Base-by-base conservation (phyloP, 2,329 filamentous ascomycete species). In the Talaromyces atroroseus region DNA sequence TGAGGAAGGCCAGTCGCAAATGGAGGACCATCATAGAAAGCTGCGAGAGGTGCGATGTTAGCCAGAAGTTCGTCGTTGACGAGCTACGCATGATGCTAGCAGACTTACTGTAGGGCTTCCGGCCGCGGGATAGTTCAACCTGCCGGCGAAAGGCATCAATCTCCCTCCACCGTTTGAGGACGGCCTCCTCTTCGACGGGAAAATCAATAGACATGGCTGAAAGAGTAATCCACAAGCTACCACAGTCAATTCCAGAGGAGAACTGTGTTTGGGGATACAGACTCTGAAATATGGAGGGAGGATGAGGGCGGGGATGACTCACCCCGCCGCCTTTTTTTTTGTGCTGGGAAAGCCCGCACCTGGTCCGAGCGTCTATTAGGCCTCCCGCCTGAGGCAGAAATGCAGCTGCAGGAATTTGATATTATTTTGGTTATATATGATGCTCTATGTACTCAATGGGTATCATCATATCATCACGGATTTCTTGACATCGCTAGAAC, bases 131-230 rank as follows among this genome's bases (percentile, higher is more conserved):
- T 59, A 97, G 83, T 75, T 94, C 88, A 60, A 92, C 84, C 78
- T 95, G 90, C 61, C 87, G 85, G 70, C 89, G 84, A 73, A 97
- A 97, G 64, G 94, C 94, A 68, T 92, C 83, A 71, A 95, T 94
- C 70, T 94, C 89, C 70, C 86, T 88, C 94, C 92, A 99, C 76
- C 85, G 82, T 70, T 86, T 79, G 73, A 97, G 85, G 72, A 92
- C 83, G 61, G 79, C 82, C 78, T 95, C 88, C 81, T 97, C 92
- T 75, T 94, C 89, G 74, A 89, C 88, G 57, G 92, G 88, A 73
- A 97, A 97, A 76, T 92, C 84, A 78, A 97, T 92, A 69, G 88
- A 90, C 88, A 92, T 90, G 66, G 69, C 71, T 54, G 48, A 48
- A 52, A 52, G n/a, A 36, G 45, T 49, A 45, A 26, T 49, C 38